phyloP scores from a whole-genome alignment of 139 green algal species.

The Chlorella sp. region DNA sequence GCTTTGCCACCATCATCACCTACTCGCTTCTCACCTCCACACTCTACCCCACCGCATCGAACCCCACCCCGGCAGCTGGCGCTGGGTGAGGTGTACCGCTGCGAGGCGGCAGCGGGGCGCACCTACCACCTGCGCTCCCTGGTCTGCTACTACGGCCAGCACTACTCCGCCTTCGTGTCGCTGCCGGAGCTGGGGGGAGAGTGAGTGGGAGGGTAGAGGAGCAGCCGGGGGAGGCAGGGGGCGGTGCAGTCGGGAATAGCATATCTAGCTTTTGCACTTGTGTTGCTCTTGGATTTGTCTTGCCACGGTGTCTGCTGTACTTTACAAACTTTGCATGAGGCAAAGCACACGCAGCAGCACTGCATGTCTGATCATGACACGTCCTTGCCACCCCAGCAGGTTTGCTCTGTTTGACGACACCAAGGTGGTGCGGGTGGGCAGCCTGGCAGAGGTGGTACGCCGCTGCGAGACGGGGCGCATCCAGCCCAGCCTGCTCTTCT shows the following conservation, averaged over 20 bases:
- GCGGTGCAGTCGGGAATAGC: no score
- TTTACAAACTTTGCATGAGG: no score
- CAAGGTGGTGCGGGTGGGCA: conserved; percentile 34
- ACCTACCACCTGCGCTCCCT: conserved; percentile 60
- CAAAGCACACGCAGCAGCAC: no score
- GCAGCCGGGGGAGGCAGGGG: background rate
- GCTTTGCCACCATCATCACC: background rate
- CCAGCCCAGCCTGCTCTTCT: conserved; percentile 23
- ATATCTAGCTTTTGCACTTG: no score
- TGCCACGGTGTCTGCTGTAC: no score
- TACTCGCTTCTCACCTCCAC: no score
- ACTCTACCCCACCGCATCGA: background rate
- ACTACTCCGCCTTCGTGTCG: conserved; percentile 82
- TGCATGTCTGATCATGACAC: no score
- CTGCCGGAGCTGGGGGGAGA: conserved; percentile 34
- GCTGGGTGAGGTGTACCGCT: conserved; percentile 13
- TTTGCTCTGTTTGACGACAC: conserved; percentile 77
- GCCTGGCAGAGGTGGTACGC: background rate
- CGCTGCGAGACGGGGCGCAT: conserved; percentile 6
- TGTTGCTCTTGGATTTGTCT: no score
- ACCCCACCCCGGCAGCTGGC: background rate
- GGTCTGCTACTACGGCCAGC: conserved; percentile 82
- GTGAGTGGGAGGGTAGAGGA: conserved; percentile 53
- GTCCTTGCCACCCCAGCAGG: background rate
- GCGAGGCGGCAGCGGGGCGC: conserved; percentile 12